Evolutionary conservation across 1,139 yeast species (phyloP), one percentile per base, ranked within the genome.

Genomic region (Saccharomycopsis hybrid): DNA sequence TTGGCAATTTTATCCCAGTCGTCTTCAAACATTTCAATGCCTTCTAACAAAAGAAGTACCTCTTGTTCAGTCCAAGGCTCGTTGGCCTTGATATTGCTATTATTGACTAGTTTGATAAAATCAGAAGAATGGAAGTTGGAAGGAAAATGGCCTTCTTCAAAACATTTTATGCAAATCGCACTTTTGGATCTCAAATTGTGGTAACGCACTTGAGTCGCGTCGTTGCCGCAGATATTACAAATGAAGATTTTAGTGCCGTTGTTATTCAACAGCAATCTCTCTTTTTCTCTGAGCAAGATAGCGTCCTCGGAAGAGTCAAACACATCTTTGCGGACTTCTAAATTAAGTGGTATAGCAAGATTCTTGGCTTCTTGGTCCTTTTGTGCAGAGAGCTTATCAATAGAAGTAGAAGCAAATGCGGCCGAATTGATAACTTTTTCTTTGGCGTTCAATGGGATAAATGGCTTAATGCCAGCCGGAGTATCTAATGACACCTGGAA

Each of bases 111-210:
- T 67, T 83, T 80, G 52, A 94, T 76, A 61, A 84, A 94, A 68
- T 94, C 98, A 1, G 95, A 79, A 18, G 95, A 80, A 55, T 82
- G 85, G 67, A 87, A 87, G 64, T 85, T 87, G 54, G 90, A 79
- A 18, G 97, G 96, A 70, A 92, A 94, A 59, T 89, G 81, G 3
- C 96, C 97, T 64, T 90, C 95, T 59, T 89, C 87, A 67, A 82
- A 90, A 59, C 90, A 84, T 55, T 78, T 77, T 9, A 80, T 70
- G 58, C 97, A 87, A 36, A 53, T 79, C 46, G 88, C 80, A 53
- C 85, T 81, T 65, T 87, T 88, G 50, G 85, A 79, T 65, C 89
- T 88, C 65, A 92, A 71, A 63, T 90, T 90, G 67, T 94, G 97
- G 65, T 87, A 92, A 59, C 96, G 78, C 25, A 87, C 80, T 53